phyloP scores from a whole-genome alignment of 2,329 filamentous ascomycete species.

The Knufia petricola region DNA sequence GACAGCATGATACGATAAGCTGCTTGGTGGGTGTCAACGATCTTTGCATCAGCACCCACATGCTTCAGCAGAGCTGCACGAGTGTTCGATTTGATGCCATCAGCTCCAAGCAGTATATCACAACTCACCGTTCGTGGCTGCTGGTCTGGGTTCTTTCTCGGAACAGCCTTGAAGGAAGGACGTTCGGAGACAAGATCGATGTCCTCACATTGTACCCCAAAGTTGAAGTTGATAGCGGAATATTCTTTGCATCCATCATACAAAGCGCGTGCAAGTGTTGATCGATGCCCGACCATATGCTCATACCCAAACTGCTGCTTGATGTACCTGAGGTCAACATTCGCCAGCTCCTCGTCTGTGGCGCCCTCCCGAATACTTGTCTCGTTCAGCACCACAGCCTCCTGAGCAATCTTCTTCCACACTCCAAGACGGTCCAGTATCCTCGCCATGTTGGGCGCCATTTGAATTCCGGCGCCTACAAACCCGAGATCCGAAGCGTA shows the following conservation, averaged over 20 bases:
- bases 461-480: slow-evolving; percentile 74
- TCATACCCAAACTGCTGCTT: slow-evolving; percentile 60
- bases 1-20: slow-evolving; percentile 48
- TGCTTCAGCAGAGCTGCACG: slow-evolving; percentile 35
- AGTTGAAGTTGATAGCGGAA: slow-evolving; percentile 59
- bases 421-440: slow-evolving; percentile 64
- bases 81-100: slow-evolving; percentile 45
- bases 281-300: slow-evolving; percentile 71
- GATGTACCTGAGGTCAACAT: slow-evolving; percentile 61
- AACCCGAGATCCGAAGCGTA: slow-evolving; percentile 64
- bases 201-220: slow-evolving; percentile 47
- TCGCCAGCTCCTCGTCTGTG: slow-evolving; percentile 58
- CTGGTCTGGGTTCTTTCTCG: slow-evolving; percentile 40
- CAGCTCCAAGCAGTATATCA: slow-evolving; percentile 45
- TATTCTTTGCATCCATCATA: slow-evolving; percentile 57
- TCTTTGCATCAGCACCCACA: slow-evolving; percentile 31
- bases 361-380: slow-evolving; percentile 67
- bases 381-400: slow-evolving; percentile 60
- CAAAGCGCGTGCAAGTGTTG: slow-evolving; percentile 58
- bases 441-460: slow-evolving; percentile 71
- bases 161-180: slow-evolving; percentile 50
- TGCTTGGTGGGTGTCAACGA: slow-evolving; percentile 42
- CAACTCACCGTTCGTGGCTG: slow-evolving; percentile 43
- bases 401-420: slow-evolving; percentile 60
- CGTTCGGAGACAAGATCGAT: slow-evolving; percentile 52